A percentile compares a stretch with the other conserved stretches of the same genome.
Conservation (phyloP, 2,329 filamentous ascomycete genomes). For the Clarireedia hainanense region DNA sequence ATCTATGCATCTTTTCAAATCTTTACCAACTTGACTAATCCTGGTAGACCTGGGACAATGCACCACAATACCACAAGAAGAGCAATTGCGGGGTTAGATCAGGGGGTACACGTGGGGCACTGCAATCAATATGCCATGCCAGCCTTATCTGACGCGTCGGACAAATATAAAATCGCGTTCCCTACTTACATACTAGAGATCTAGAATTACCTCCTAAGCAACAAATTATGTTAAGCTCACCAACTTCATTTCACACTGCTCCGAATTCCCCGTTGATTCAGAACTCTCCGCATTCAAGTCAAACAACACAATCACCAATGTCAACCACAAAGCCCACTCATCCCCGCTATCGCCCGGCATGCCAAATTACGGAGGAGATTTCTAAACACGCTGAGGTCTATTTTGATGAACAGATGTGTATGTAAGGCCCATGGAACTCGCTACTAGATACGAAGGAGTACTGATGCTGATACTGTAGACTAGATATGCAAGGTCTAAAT, state of each 20-base stretch:
- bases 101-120: too few relatives aligned
- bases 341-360: background rate
- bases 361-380: slow-evolving; percentile 3
- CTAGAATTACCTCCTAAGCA: background rate
- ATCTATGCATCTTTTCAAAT: too few relatives aligned
- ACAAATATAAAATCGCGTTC: background rate
- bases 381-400: slow-evolving; percentile 3
- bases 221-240: background rate
- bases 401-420: slow-evolving; percentile 8
- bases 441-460: background rate
- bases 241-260: slow-evolving; percentile 2
- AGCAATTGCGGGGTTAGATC: too few relatives aligned
- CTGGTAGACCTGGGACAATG: too few relatives aligned
- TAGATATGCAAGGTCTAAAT: slow-evolving; percentile 50
- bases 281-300: background rate
- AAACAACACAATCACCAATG: background rate
- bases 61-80: too few relatives aligned
- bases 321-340: background rate
- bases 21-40: too few relatives aligned
- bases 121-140: background rate
- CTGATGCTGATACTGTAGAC: background rate
- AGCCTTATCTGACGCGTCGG: background rate
- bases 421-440: background rate
- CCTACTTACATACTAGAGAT: background rate
- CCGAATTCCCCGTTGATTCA: background rate